Evolutionary conservation across 768 basidiomycete genomes (phyloP), one percentile per base, ranked within the genome.

Genomic region (Leccinum sublutescens): DNA sequence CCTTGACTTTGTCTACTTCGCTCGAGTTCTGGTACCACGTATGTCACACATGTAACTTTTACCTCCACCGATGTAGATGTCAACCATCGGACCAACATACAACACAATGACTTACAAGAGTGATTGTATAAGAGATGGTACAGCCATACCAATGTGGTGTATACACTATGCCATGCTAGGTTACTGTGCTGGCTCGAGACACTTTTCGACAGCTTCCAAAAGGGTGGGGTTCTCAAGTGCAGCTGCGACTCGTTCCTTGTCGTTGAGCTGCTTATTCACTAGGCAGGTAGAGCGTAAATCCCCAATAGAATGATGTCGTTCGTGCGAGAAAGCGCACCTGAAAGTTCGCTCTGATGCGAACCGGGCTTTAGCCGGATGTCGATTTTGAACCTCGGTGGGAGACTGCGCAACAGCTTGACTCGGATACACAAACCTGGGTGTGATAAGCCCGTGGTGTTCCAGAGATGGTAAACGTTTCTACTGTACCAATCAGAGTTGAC

Each of bases 261-360:
- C 97, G 67, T 99, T 99, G 34, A 99, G 80, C 68, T 99, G 97
- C 72, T 98, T 98, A 76, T 98, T 99, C 11, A 99, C 97, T 96
- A 63, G 51, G 25, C 7, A 12, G 7, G 17, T n/a, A 43, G 40
- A 40, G 54, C 10, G 2, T 14, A 25, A 50, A 29, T 17, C 23
- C n/a, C 4, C 7, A 34, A 57, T 27, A n/a, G 10, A n/a, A 12
- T 10, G 31, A 5, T 14, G 8, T 27, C 1, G 8, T 34, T 15
- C 25, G 9, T 43, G 27, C 23, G 50, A 34, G 31, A 38, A 49
- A 38, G 75, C 86, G 36, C 59, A 93, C 94, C 86, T 54, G 94
- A 88, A 57, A 87, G 80, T 71, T 98, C 96, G 71, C 93, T 95
- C 73, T 98, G 93, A 77, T 99, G 97, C 1, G 93, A 95, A 2